Conservation (phyloP, 345 rosid species). For the Passiflora organensis region DNA sequence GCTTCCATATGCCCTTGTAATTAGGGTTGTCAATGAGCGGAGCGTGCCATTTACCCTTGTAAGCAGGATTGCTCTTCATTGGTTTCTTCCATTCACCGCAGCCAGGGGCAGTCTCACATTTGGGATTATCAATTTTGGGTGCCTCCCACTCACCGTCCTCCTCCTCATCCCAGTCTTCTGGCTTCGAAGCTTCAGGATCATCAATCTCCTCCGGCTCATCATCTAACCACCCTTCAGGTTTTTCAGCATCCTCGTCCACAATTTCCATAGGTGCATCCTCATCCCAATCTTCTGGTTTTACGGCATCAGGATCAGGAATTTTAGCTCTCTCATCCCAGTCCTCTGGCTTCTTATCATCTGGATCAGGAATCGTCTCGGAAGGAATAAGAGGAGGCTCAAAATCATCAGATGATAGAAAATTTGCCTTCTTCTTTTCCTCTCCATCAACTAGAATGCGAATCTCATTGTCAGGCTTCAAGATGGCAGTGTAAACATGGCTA, state of each 20-base stretch:
- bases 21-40: constrained; percentile 78
- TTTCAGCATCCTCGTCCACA: constrained; percentile 70
- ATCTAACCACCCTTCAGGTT: constrained; percentile 90
- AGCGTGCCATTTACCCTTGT: constrained; percentile 82
- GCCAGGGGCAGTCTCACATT: constrained; percentile 68
- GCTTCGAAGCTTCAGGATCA: constrained; percentile 81
- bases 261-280: constrained; percentile 93
- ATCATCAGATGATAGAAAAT: constrained; percentile 63
- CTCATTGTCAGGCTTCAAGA: constrained; percentile 68
- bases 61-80: constrained; percentile 70
- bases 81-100: constrained; percentile 93
- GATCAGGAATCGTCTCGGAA: constrained; percentile 76
- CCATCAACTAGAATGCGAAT: constrained; percentile 62
- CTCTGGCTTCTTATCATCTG: constrained; percentile 84
- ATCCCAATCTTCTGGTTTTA: constrained; percentile 88
- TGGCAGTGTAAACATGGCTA: constrained; percentile 78
- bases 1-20: constrained; percentile 87
- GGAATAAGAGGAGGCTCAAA: constrained; percentile 81
- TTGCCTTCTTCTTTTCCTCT: constrained; percentile 73
- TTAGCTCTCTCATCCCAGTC: constrained; percentile 86
- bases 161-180: constrained; percentile 94
- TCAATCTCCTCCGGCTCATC: constrained; percentile 88
- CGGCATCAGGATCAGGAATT: constrained; percentile 67
- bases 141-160: constrained; percentile 96
- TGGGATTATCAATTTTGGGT: constrained; percentile 77